Evolutionary conservation across 495 filamentous ascomycete genomes (phyloP), one percentile per base, ranked within the genome.

Genomic region (Penicillium arizonense): DNA sequence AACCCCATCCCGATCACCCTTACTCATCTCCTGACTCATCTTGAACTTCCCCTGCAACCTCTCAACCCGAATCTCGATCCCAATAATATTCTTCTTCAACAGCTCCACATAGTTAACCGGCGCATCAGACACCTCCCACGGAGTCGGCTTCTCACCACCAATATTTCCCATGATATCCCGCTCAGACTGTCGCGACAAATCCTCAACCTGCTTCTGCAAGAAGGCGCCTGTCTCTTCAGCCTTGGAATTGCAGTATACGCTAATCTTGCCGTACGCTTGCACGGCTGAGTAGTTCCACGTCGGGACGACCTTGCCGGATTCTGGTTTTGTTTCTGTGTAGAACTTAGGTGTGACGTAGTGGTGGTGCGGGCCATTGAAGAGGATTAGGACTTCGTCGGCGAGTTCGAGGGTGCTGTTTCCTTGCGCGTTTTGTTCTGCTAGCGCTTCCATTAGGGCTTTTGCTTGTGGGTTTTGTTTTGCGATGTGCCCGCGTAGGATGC

Each of bases 231-330:
- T 70, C 45, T 69, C 63, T 1, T 46, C 37, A 5, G 61, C 44
- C 12, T 59, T 61, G 6, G 69, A 45, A 47, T 79, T 71, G 49
- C 59, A 69, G 55, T 64, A 76, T 21, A 82, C 59, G 2, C 46
- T 73, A 2, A 67, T 60, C 5, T 52, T 67, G 12, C 78, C 77
- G 49, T 81, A 81, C 0, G 62, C 71, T 37, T 80, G 75, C 0
- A 71, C 77, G 11, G 77, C 78, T 4, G 74, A 61, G 53, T 80
- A 82, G 60, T 80, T 74, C 78, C 78, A 82, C 2, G 78, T 82
- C 5, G 77, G 77, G 14, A 81, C 77, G 1, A 81, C 77, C 49
- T 80, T 82, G n/a, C 71, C 78, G 0, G 72, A 75, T 1, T 37
- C 52, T 1, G 77, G 79, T 55, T 82, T 82, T 5, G 79, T 82